These are phyloP conservation scores for Phyllosticta citriasiana DNA, from an alignment of 2,329 filamentous ascomycete species.

Conservation along the genomic window DNA sequence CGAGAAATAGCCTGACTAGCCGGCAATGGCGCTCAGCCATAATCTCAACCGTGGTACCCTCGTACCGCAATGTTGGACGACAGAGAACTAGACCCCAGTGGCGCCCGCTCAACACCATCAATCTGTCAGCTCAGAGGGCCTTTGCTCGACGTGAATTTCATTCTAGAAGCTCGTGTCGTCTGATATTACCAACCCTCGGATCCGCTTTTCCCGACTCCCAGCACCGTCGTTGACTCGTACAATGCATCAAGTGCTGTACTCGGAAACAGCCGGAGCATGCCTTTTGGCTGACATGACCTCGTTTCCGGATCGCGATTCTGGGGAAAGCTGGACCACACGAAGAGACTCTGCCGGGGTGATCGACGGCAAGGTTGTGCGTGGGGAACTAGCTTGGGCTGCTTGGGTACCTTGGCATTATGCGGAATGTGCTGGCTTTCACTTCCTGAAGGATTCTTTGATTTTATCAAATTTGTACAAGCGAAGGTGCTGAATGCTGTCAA, in stretches of 20 bases:
- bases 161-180: neutral
- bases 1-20: neutral
- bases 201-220: neutral
- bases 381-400: conserved; percentile 2
- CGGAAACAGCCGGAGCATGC: neutral
- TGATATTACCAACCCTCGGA: neutral
- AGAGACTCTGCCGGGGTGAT: neutral
- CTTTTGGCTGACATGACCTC: neutral
- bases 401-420: neutral
- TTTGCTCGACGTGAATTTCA: neutral
- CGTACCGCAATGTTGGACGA: neutral
- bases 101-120: neutral
- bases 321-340: neutral
- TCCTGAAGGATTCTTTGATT: neutral
- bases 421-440: neutral
- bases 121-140: neutral
- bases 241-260: neutral
- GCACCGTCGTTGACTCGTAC: neutral
- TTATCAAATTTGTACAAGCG: neutral
- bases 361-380: neutral
- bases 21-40: neutral
- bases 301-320: neutral
- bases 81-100: neutral
- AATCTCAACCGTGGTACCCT: neutral
- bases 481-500: neutral